These are phyloP conservation scores for Agaricus blazei DNA, from an alignment of 768 basidiomycete species.

Conservation along the genomic window DNA sequence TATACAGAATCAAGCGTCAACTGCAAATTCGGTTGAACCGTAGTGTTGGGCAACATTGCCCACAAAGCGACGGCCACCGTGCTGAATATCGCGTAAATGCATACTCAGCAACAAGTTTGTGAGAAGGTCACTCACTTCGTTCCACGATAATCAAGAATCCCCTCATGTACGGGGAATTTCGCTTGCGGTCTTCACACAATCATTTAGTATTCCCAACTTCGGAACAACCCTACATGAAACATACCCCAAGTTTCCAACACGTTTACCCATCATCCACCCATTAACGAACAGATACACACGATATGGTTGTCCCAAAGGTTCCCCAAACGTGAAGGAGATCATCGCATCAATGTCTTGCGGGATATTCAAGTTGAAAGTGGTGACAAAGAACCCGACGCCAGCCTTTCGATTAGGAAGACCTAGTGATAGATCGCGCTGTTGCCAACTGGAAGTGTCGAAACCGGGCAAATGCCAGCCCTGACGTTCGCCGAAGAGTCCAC, in stretches of 20 bases:
- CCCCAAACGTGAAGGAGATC: slow-evolving; percentile 68
- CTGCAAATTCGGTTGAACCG: slow-evolving; percentile 46
- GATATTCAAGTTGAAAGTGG: slow-evolving; percentile 62
- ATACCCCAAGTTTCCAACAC: slow-evolving; percentile 66
- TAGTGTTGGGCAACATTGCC: slow-evolving; percentile 48
- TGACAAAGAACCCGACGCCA: slow-evolving; percentile 80
- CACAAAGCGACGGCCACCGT: slow-evolving; percentile 65
- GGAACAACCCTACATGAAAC: slow-evolving; percentile 13
- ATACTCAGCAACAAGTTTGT: not conserved
- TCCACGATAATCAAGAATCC: slow-evolving; percentile 71
- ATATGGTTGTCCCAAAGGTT: slow-evolving; percentile 56
- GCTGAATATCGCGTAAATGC: slow-evolving; percentile 20
- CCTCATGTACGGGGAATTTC: slow-evolving; percentile 81
- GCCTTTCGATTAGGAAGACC: slow-evolving; percentile 55
- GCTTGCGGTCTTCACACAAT: slow-evolving; percentile 53
- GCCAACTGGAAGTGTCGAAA: slow-evolving; percentile 62
- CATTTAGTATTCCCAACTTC: not conserved
- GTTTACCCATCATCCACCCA: slow-evolving; percentile 88
- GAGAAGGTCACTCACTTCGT: slow-evolving; percentile 45
- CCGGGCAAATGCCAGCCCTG: slow-evolving; percentile 72
- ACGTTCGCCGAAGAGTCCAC: slow-evolving; percentile 67
- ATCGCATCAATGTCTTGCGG: slow-evolving; percentile 58
- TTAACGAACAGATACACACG: slow-evolving; percentile 75
- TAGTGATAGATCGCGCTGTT: slow-evolving; percentile 43
- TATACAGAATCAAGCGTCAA: slow-evolving; percentile 51